phyloP scores from a whole-genome alignment of 2,329 filamentous ascomycete species.

The Sarocladium brachiariae region DNA sequence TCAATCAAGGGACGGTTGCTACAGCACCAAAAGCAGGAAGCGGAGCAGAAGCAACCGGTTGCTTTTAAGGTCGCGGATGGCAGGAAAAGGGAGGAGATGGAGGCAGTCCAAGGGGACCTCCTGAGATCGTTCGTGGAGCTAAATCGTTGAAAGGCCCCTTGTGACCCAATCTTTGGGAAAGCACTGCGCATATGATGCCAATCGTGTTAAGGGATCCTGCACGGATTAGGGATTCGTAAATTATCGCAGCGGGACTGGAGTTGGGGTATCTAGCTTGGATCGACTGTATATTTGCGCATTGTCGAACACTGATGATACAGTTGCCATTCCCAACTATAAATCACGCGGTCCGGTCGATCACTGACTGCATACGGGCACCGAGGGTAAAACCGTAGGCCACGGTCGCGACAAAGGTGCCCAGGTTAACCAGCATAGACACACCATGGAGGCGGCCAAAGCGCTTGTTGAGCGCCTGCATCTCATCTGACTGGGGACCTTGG shows the following conservation, averaged over 20 bases:
- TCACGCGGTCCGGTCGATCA: conserved; percentile 15
- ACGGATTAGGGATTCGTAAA: too few species aligned
- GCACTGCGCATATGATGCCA: not conserved
- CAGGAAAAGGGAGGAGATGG: conserved; percentile 32
- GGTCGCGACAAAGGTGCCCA: conserved; percentile 61
- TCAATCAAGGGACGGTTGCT: conserved; percentile 30
- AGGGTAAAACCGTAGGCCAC: conserved; percentile 74
- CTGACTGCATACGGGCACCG: conserved; percentile 50
- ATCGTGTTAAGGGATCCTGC: too few species aligned
- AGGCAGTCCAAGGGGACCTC: conserved; percentile 40
- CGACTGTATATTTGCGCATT: not conserved
- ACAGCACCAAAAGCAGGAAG: conserved; percentile 11
- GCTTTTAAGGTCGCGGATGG: conserved; percentile 24
- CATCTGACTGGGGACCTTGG: conserved; percentile 67
- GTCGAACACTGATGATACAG: not conserved
- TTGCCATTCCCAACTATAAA: not conserved
- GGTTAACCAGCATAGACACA: conserved; percentile 70
- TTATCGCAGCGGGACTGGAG: too few species aligned
- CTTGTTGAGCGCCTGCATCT: conserved; percentile 77
- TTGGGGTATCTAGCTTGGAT: too few species aligned
- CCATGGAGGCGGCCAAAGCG: conserved; percentile 76
- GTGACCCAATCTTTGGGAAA: not conserved
- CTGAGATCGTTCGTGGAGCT: conserved; percentile 17
- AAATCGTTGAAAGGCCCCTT: not conserved
- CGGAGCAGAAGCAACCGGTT: not conserved